Evolutionary conservation across 2,329 filamentous ascomycete species (phyloP).

Genomic region (Colletotrichum sublineola): DNA sequence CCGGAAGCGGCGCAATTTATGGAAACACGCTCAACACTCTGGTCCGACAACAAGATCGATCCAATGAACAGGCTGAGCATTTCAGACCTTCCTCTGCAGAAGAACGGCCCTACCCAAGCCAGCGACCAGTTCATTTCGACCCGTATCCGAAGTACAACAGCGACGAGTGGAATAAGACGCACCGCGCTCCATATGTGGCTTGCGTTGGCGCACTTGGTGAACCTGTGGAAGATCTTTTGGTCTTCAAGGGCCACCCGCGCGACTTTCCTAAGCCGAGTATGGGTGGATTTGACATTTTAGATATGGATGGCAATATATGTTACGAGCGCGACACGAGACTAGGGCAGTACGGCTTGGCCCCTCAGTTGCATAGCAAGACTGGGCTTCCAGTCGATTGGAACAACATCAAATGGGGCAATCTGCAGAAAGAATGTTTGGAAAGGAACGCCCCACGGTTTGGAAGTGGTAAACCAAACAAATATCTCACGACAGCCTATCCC

Average conservation of each 20-base stretch:
- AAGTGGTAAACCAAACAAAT: slow-evolving; percentile 58
- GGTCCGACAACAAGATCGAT: slow-evolving; percentile 54
- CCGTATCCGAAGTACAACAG: slow-evolving; percentile 81
- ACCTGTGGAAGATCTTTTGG: slow-evolving; percentile 71
- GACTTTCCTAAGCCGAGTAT: slow-evolving; percentile 72
- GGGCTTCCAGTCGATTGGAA: slow-evolving; percentile 68
- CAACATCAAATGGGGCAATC: slow-evolving; percentile 75
- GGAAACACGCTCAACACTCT: slow-evolving; percentile 67
- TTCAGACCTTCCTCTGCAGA: slow-evolving; percentile 29
- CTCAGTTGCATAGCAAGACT: slow-evolving; percentile 60
- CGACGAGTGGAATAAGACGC: slow-evolving; percentile 67
- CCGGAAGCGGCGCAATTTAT: slow-evolving; percentile 65
- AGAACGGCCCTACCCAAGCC: slow-evolving; percentile 53
- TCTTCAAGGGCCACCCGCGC: slow-evolving; percentile 72
- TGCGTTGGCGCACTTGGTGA: slow-evolving; percentile 76
- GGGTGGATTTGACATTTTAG: slow-evolving; percentile 72
- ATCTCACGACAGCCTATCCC: slow-evolving; percentile 54
- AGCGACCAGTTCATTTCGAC: slow-evolving; percentile 69
- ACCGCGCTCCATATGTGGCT: slow-evolving; percentile 70
- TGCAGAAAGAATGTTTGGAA: slow-evolving; percentile 76
- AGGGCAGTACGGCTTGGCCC: slow-evolving; percentile 73
- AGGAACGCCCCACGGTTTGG: slow-evolving; percentile 76
- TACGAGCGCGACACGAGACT: slow-evolving; percentile 78
- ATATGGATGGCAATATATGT: slow-evolving; percentile 73
- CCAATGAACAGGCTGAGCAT: slow-evolving; percentile 47